Evolutionary conservation across 2,329 filamentous ascomycete species (phyloP).

Genomic region (Cucurbitaria berberidis): DNA sequence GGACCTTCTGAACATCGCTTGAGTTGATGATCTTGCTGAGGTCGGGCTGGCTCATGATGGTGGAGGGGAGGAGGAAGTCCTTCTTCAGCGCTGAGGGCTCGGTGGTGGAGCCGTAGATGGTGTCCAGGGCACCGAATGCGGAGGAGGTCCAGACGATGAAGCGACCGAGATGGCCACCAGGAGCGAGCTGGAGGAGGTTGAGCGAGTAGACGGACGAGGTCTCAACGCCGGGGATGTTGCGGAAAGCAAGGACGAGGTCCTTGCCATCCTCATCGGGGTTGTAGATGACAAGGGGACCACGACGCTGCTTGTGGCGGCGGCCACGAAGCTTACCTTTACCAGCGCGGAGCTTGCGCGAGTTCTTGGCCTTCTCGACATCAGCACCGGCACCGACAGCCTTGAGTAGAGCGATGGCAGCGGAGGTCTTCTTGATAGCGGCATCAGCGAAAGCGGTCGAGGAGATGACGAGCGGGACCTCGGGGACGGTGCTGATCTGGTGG

Average conservation of each 20-base stretch:
- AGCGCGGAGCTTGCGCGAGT: constrained; percentile 94
- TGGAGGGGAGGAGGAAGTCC: constrained; percentile 96
- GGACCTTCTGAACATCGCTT: constrained; percentile 95
- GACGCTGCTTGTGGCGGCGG: constrained; percentile 96
- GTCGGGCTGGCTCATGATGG: constrained; percentile 92
- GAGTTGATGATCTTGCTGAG: constrained; percentile 99
- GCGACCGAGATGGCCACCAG: constrained; percentile 97
- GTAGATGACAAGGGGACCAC: constrained; percentile 97
- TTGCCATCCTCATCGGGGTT: constrained; percentile 94
- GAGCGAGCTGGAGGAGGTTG: constrained; percentile 98
- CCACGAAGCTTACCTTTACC: constrained; percentile 99
- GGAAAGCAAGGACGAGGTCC: constrained; percentile 91
- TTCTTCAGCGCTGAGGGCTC: constrained; percentile 92
- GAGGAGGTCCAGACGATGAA: constrained; percentile 99
- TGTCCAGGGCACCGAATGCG: constrained; percentile 95
- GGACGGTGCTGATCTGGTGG: constrained; percentile 89
- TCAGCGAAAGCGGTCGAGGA: constrained; percentile 87
- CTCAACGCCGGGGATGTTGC: constrained; percentile 99
- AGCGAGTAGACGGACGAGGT: constrained; percentile 90
- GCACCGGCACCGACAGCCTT: constrained; percentile 87
- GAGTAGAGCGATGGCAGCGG: constrained; percentile 83
- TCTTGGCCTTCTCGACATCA: constrained; percentile 94
- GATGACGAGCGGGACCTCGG: constrained; percentile 96
- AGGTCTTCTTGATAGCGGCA: constrained; percentile 83
- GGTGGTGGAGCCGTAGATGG: constrained; percentile 94